These are phyloP conservation scores for Aspergillus melleus DNA, from an alignment of 2,329 filamentous ascomycete genomes.

Conservation along the genomic window DNA sequence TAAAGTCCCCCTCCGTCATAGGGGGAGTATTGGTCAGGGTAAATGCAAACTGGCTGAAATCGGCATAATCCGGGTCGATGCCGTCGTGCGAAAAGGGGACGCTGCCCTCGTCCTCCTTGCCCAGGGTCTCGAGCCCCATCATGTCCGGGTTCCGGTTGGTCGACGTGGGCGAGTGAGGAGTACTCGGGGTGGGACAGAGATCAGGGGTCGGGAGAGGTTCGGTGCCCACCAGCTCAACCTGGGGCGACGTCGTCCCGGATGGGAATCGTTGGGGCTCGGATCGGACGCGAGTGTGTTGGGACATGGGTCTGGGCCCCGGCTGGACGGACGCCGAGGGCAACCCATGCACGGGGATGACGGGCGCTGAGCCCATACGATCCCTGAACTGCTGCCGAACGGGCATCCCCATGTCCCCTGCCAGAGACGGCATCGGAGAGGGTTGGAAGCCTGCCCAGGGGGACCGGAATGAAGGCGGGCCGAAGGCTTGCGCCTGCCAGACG, in stretches of 20 bases:
- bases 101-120: slow-evolving; percentile 20
- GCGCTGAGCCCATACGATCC: slow-evolving; percentile 36
- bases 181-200: slow-evolving; percentile 33
- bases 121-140: slow-evolving; percentile 11
- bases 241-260: slow-evolving; percentile 20
- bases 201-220: slow-evolving; percentile 34
- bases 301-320: slow-evolving; percentile 7
- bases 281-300: slow-evolving; percentile 21
- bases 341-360: slow-evolving; percentile 29
- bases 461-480: slow-evolving; percentile 16
- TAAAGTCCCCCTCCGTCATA: slow-evolving; percentile 28
- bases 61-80: slow-evolving; percentile 29
- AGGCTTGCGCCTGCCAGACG: slow-evolving; percentile 6
- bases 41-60: slow-evolving; percentile 34
- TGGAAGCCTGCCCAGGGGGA: slow-evolving; percentile 27
- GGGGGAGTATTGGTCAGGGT: slow-evolving; percentile 25
- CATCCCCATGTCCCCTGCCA: slow-evolving; percentile 19
- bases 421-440: slow-evolving; percentile 18
- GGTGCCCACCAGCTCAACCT: slow-evolving; percentile 23
- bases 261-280: slow-evolving; percentile 17
- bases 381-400: slow-evolving; percentile 27
- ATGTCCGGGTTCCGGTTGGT: slow-evolving; percentile 3
- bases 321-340: slow-evolving; percentile 19
- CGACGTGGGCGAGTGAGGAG: slow-evolving; percentile 28
- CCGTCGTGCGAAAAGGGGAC: slow-evolving; percentile 28